Percentiles rank a stretch among this genome's conserved stretches.
Conservation (phyloP, 2,329 filamentous ascomycete species). For the Pseudopithomyces chartarum region DNA sequence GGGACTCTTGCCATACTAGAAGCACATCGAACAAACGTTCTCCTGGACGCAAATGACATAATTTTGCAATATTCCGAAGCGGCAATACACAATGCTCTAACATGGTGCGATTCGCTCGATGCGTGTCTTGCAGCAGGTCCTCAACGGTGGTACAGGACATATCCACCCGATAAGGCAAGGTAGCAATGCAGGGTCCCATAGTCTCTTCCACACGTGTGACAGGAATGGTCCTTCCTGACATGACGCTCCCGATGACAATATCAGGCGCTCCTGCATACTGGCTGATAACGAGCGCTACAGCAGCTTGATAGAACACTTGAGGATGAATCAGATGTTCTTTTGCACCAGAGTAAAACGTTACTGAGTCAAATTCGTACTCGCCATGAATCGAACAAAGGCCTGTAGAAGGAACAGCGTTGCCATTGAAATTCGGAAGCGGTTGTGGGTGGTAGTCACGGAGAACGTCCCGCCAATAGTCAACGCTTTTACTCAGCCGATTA, state of each 20-base stretch:
- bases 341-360: constrained; percentile 22
- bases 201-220: constrained; percentile 72
- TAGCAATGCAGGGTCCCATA: constrained; percentile 79
- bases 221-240: constrained; percentile 79
- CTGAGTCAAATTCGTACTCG: constrained; percentile 23
- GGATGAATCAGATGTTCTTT: constrained; percentile 56
- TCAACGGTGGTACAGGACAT: constrained; percentile 57
- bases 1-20: constrained; percentile 83
- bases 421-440: constrained; percentile 64
- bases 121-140: constrained; percentile 68
- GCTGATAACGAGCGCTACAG: constrained; percentile 68
- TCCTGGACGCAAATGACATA: constrained; percentile 59
- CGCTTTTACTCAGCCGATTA: constrained; percentile 10
- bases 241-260: constrained; percentile 76
- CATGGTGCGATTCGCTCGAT: constrained; percentile 67
- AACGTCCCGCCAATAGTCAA: constrained; percentile 71
- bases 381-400: constrained; percentile 20
- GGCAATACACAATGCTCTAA: constrained; percentile 68
- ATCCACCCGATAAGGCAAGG: constrained; percentile 73
- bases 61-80: constrained; percentile 70
- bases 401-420: constrained; percentile 24
- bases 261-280: constrained; percentile 69
- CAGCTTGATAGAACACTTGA: constrained; percentile 78
- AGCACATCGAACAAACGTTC: constrained; percentile 74
- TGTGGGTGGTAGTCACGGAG: constrained; percentile 62